Conservation (phyloP, 2,329 filamentous ascomycete genomes). For the Arthroderma sp. region DNA sequence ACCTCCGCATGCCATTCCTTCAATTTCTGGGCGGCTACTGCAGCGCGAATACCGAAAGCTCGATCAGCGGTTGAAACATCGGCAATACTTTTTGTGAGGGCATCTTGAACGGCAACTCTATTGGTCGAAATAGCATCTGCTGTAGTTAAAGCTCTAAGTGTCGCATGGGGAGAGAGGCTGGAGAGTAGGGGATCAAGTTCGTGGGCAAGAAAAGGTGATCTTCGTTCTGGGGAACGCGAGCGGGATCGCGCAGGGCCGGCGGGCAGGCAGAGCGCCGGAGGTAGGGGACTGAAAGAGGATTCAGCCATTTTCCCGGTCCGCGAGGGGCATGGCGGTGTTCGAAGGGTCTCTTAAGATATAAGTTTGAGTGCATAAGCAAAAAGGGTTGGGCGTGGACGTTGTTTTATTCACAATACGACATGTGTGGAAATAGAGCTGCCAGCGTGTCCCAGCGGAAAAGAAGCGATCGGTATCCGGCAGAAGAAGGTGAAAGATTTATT, state of each 20-base stretch:
- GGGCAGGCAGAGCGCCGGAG: slow-evolving; percentile 17
- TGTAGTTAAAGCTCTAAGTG: slow-evolving; percentile 36
- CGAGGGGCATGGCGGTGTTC: slow-evolving; percentile 13
- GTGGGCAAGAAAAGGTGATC: slow-evolving; percentile 22
- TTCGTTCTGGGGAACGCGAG: slow-evolving; percentile 27
- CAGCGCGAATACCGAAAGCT: slow-evolving; percentile 46
- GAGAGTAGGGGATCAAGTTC: slow-evolving; percentile 36
- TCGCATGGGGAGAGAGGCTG: slow-evolving; percentile 42
- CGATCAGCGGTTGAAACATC: slow-evolving; percentile 43
- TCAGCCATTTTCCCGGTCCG: slow-evolving; percentile 21
- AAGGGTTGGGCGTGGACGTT: no score
- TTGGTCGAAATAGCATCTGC: slow-evolving; percentile 29
- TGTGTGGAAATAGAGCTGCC: no score
- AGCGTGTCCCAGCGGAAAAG: no score
- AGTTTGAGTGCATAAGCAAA: no score
- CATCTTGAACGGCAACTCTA: slow-evolving; percentile 25
- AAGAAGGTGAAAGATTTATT: no score
- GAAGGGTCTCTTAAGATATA: background rate
- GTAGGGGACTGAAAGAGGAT: slow-evolving; percentile 17
- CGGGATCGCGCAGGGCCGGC: slow-evolving; percentile 20
- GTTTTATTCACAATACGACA: no score
- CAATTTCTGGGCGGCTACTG: slow-evolving; percentile 45
- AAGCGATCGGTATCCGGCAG: no score
- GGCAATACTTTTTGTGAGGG: slow-evolving; percentile 38
- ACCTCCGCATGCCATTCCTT: slow-evolving; percentile 47